phyloP scores from a whole-genome alignment of 768 basidiomycete genomes.

The Hygrocybe punicea region DNA sequence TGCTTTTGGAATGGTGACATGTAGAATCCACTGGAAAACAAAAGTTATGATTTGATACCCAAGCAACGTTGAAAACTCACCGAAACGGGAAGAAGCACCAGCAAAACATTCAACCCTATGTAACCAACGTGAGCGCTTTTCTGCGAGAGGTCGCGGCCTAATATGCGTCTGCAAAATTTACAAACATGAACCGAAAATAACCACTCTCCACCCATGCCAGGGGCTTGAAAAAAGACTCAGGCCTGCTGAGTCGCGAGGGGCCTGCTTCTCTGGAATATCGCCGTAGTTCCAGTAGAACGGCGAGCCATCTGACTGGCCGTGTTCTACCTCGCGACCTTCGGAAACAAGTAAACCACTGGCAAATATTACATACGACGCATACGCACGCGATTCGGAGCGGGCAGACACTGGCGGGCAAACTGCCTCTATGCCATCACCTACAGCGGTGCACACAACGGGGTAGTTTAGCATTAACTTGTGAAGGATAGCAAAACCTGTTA shows the following conservation, averaged over 20 bases:
- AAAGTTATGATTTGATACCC: not conserved
- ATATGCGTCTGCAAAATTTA: conserved; percentile 1
- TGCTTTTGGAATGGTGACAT: conserved; percentile 44
- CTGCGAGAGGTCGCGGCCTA: not conserved
- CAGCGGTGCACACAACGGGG: no score
- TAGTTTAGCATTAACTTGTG: not conserved
- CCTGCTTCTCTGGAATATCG: not conserved
- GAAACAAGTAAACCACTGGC: no score
- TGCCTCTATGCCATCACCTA: no score
- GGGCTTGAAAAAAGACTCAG: not conserved
- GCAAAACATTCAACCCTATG: conserved; percentile 68
- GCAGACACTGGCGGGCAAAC: no score
- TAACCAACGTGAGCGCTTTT: not conserved
- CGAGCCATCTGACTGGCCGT: not conserved
- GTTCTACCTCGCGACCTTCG: no score
- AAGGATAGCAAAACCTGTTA: not conserved
- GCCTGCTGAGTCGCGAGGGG: not conserved
- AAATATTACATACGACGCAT: no score
- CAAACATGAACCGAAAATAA: conserved; percentile 59
- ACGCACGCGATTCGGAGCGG: no score
- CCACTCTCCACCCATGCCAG: conserved; percentile 47
- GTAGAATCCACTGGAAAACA: conserved; percentile 51
- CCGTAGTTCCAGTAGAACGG: not conserved
- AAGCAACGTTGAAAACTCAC: conserved; percentile 39
- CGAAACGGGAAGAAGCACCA: conserved; percentile 65